Evolutionary conservation across 208 protist genomes (phyloP), one percentile per base, ranked within the genome.

Genomic region (Trypanosoma rangeli): DNA sequence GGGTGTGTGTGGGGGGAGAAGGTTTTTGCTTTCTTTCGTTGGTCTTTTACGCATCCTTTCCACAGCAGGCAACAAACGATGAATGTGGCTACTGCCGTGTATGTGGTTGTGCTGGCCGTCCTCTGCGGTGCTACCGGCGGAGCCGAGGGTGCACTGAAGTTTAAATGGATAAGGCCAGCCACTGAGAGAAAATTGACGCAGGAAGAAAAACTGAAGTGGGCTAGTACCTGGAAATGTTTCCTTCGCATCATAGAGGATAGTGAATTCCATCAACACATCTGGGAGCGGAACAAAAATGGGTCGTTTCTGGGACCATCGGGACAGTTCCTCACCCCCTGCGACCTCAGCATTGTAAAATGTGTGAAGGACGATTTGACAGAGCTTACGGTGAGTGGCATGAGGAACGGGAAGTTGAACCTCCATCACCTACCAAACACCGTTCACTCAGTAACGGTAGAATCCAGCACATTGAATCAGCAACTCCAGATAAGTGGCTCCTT

Each of bases 261-360:
- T 18, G 37, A 28, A 8, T 64, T 64, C 3, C 58, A 44, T 1
- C 7, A 64, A 31, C 8, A 22, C 37, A n/a, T 64, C 37, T 0
- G 7, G 33, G 33, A 22, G 13, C 10, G 9, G 26, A 66, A 56
- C 9, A 55, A 44, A 22, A 18, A 46, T 1, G 15, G 42, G 5
- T 1, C 15, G 15, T 3, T 10, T 46, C 5, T 18, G 13, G 42
- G 42, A 46, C 42, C 3, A 1, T 18, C 42, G 12, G 13, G 42
- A 1, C 5, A 16, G 42, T 20, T 46, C 13, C 15, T 46, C 20
- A 68, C 9, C 37, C 56, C 58, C 50, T 70, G 64, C 28, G 54
- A 62, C n/a, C 64, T 70, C 29, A 62, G 54, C 53, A 55, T 70
- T 33, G 24, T 70, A 5, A 37, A 1, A 29, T 70, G 64, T 37